Base-by-base conservation (phyloP, 345 rosid species). In the Rubroshorea leprosula region DNA sequence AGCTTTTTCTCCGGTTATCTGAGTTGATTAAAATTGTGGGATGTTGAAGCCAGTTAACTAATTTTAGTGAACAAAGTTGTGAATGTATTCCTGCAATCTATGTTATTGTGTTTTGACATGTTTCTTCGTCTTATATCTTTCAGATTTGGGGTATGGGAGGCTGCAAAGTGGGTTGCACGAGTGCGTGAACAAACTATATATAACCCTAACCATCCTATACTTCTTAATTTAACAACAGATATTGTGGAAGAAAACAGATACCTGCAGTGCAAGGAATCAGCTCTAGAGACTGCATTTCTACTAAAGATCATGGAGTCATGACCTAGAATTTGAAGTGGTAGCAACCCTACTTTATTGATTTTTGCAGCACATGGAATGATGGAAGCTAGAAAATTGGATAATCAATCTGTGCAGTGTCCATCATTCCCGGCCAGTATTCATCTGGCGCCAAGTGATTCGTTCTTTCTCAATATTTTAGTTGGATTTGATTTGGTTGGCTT, bases 81-180 rank as follows among this genome's bases (percentile, higher is more conserved):
- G n/a, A n/a, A n/a, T n/a, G n/a, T n/a, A n/a, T n/a, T n/a, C n/a
- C n/a, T n/a, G n/a, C n/a, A n/a, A n/a, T n/a, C n/a, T n/a, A n/a
- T n/a, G n/a, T n/a, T 22, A 35, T 49, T 60, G 22, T 54, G 41
- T 17, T 14, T 41, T 55, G 25, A 27, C 11, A 35, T 13, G 7
- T 13, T 27, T 18, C 6, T 19, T 16, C 4, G 8, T 15, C n/a
- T n/a, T 54, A 3, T 23, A 24, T 29, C 23, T 57, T 65, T 63
- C 85, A 89, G 97, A 60, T 89, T 89, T 74, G 97, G 99, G 54
- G 90, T 82, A 7, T 93, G 97, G 96, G 99, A 93, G 75, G 85
- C 96, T 6, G 94, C 90, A 16, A 89, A 92, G 71, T 92, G 97
- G 97, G 78, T 74, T 23, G 89, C 96, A 38, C 69, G 82, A 70